Evolutionary conservation across 2,329 filamentous ascomycete species (phyloP), one percentile per base, ranked within the genome.

Genomic region (Pyrenochaeta sp.): DNA sequence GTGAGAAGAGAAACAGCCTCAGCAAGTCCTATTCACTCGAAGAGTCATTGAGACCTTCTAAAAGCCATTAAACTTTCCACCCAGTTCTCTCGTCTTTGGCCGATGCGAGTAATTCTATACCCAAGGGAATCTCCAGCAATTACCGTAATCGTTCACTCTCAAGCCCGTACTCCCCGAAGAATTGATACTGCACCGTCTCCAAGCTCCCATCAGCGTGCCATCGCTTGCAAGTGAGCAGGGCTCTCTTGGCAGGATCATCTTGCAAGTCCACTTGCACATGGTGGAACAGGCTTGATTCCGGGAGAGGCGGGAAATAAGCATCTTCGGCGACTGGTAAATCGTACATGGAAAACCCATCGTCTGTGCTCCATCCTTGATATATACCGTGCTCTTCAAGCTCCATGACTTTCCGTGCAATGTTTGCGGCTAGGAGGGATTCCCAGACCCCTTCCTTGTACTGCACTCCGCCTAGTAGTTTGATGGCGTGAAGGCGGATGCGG

Each of bases 371-470:
- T 21, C n/a, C 31, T 32, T 7, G 10, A 3, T 7, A 7, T 6
- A 18, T 4, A 4, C 2, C 18, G 5, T 41, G 21, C 18, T 52
- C 54, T 39, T 57, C 54, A 27, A 49, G 18, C 27, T 36, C n/a
- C 36, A 54, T 54, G 1, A 57, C 54, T 11, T 40, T 23, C n/a
- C 29, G 32, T 4, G 49, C 58, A 10, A 63, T 48, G 29, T 46
- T 48, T 0, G 42, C 45, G 6, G 44, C 45, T 7, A 57, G 23
- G 15, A 48, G 15, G 9, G 51, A 52, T 49, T 80, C 75, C 78
- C 79, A 82, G 3, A 81, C 71, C 0, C 76, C 77, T 59, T 81
- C 79, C 17, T 73, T 68, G 36, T 78, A 73, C 2, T 63, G 56
- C 1, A 59, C 50, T 1, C 55, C 54, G 15, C 63, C 61, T 0